A percentile compares a stretch with the other conserved stretches of the same genome.
Conservation (phyloP, 805 yeast species). For the Candida silvicultrix region DNA sequence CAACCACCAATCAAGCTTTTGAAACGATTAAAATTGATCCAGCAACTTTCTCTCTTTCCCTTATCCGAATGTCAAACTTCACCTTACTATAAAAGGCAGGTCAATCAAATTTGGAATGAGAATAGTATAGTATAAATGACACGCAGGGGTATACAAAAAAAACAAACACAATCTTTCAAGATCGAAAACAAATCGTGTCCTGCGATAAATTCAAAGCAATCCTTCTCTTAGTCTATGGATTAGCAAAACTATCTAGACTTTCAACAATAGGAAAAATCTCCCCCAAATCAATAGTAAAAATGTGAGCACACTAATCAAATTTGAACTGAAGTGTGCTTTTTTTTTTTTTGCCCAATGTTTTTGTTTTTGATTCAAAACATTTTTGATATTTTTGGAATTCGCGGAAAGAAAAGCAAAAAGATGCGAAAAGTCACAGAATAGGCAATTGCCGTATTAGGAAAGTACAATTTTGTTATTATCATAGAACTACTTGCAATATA, state of each 20-base stretch:
- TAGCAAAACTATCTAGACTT: too few species aligned
- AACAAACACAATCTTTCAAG: neutral
- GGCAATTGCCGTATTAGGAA: neutral
- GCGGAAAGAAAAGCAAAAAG: neutral
- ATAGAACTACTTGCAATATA: too few species aligned
- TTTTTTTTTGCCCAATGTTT: too few species aligned
- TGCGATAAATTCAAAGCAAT: too few species aligned
- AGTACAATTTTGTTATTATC: neutral
- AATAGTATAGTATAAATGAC: neutral
- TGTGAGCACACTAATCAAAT: too few species aligned
- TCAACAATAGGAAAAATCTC: too few species aligned
- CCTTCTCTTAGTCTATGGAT: too few species aligned
- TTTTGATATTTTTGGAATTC: neutral
- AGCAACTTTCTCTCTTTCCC: neutral
- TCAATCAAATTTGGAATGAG: neutral
- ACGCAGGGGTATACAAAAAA: neutral
- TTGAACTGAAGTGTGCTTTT: neutral
- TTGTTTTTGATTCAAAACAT: conserved; percentile 1
- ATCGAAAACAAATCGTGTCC: too few species aligned
- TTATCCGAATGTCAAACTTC: too few species aligned
- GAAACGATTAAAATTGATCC: neutral
- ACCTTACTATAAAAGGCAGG: too few species aligned
- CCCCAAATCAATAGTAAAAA: too few species aligned
- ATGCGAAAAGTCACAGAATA: neutral
- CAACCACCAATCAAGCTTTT: neutral